Conservation (phyloP, 306 rosid genomes). For the Casuarina cunninghamiana region DNA sequence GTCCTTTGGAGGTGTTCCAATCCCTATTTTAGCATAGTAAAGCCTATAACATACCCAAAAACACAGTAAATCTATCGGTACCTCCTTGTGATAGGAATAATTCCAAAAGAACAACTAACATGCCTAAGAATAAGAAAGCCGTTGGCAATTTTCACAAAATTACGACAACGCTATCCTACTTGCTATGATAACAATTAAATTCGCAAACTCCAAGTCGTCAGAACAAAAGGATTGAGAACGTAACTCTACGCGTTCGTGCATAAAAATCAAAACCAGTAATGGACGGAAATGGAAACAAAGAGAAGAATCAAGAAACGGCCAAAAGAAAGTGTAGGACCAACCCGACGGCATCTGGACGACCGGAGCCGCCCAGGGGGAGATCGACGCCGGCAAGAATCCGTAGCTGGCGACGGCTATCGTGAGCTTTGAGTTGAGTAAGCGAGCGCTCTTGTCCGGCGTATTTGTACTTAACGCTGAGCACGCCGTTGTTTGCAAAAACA, state of each 20-base stretch:
- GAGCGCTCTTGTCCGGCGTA: constrained; percentile 72
- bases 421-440: constrained; percentile 70
- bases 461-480: constrained; percentile 78
- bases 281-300: background rate
- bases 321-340: constrained; percentile 14
- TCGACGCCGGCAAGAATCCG: constrained; percentile 84
- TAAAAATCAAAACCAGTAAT: background rate
- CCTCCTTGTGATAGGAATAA: background rate
- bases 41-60: constrained; percentile 54
- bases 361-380: constrained; percentile 87
- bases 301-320: background rate
- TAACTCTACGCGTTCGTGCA: background rate
- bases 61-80: background rate
- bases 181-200: background rate
- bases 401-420: constrained; percentile 82
- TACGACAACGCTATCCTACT: background rate
- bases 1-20: constrained; percentile 87
- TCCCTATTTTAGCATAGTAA: constrained; percentile 93
- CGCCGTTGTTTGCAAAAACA: constrained; percentile 49
- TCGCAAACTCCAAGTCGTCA: background rate
- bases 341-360: constrained; percentile 96
- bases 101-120: constrained; percentile 16
- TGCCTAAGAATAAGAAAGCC: background rate
- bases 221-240: background rate
- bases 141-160: background rate